Base-by-base conservation (phyloP, 352 stramenopile species). In the Globisporangium rhizosaccharum region DNA sequence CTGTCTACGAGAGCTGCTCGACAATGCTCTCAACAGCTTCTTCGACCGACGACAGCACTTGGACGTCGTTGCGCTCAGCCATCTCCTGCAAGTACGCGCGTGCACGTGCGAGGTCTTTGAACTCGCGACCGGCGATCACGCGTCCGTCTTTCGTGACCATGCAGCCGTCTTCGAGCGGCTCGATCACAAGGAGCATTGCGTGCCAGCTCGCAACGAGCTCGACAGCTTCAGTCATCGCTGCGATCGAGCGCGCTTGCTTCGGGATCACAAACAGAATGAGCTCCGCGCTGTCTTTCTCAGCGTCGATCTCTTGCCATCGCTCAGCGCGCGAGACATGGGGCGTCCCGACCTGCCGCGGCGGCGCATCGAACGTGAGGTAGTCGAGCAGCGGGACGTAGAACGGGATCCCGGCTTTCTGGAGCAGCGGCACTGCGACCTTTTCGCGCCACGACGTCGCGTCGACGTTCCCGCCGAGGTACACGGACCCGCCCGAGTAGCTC, bases 201-300 rank as follows among this genome's bases (percentile, higher is more conserved):
- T 79, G 70, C 51, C 75, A 70, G 45, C 73, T 89, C 23, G 75
- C 83, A 20, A 95, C 75, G 1, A 95, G 70, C 66, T 89, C 80
- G 11, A 92, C 76, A 1, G 85, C 80, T 48, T 94, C 82, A 0
- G 82, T 90, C 85, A 94, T 94, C 17, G 82, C 79, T 0, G 82
- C 82, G 53, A 94, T 94, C 2, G 82, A 88, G 11, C 85, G 77
- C 23, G 82, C 68, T 49, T 85, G 73, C 42, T 73, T 72, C 6
- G 85, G 82, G 47, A 94, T 92, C 42, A 94, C 82, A 42, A 94
- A 91, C 41, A 94, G 55, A 53, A 94, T 79, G 17, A 94, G 53
- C 73, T 89, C 85, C n/a, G 85, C 80, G 25, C 74, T 71, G 18
- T 85, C 68, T 28, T 84, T 85, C 56, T 84, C 72, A 0, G 61